Evolutionary conservation across 2,329 filamentous ascomycete genomes (phyloP).

Genomic region (Fusarium sacchari): DNA sequence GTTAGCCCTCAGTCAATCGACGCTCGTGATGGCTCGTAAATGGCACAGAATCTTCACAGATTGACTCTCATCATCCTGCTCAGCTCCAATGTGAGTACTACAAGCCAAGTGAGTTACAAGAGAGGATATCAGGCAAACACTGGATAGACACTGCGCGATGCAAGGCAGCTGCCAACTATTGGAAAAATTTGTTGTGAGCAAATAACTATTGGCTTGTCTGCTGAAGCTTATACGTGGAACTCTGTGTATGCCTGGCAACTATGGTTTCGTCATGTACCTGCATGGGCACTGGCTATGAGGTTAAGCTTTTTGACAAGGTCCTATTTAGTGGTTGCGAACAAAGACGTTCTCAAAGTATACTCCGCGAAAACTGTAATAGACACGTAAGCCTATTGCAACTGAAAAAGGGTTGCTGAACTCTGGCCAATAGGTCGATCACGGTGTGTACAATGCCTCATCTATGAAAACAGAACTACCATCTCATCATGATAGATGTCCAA

Average conservation of each 20-base stretch:
- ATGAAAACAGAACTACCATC: not conserved
- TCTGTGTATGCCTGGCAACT: not conserved
- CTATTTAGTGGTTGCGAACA: rapidly evolving
- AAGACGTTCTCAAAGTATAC: not conserved
- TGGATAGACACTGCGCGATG: not conserved
- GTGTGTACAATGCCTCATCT: not conserved
- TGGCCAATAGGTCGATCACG: not conserved
- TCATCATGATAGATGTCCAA: not conserved
- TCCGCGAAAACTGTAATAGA: not conserved
- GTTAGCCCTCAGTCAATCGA: rapidly evolving
- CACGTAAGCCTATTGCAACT: not conserved
- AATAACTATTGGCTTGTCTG: not conserved
- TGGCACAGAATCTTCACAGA: not conserved
- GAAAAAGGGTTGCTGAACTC: rapidly evolving
- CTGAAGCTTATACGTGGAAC: not conserved
- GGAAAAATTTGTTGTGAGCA: not conserved
- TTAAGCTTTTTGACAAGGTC: not conserved
- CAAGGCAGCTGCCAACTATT: not conserved
- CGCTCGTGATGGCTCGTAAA: not conserved
- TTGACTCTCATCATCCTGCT: too few species aligned
- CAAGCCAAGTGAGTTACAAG: not conserved
- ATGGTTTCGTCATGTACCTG: not conserved
- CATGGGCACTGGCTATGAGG: not conserved
- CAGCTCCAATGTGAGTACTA: not conserved
- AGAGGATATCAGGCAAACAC: rapidly evolving